phyloP scores from a whole-genome alignment of 371 early-diverging fungal genomes.

The Mortierella polycephala region DNA sequence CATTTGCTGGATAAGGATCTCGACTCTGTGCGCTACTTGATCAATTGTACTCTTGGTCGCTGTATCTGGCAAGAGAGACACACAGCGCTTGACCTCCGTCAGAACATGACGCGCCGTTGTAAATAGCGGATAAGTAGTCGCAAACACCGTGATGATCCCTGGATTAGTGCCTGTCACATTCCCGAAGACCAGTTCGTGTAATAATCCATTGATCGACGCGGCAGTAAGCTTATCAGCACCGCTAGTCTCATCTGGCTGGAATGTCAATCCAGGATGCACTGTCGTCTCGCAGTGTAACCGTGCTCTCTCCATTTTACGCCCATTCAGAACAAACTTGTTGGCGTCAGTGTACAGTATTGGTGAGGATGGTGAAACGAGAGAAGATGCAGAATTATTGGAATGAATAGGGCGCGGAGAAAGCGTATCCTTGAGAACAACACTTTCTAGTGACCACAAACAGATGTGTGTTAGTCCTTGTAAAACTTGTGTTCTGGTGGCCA shows the following conservation, averaged over 20 bases:
- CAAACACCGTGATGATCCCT: constrained; percentile 59
- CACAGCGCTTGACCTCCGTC: constrained; percentile 62
- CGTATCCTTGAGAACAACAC: constrained; percentile 16
- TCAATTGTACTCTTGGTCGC: constrained; percentile 4
- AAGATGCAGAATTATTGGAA: constrained; percentile 24
- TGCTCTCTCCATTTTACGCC: constrained; percentile 36
- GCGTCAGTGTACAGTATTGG: constrained; percentile 6
- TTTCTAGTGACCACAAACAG: constrained; percentile 25
- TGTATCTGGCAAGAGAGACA: constrained; percentile 51
- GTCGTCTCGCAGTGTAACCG: constrained; percentile 61
- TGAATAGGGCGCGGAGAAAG: constrained; percentile 15
- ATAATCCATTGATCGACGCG: constrained; percentile 71
- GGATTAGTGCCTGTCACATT: constrained; percentile 34
- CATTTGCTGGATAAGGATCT: constrained; percentile 42
- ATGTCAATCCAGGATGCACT: constrained; percentile 64
- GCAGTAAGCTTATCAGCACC: constrained; percentile 56
- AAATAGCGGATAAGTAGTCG: constrained; percentile 69
- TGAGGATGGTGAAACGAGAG: constrained; percentile 31
- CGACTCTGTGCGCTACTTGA: constrained; percentile 7
- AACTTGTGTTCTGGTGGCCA: not conserved
- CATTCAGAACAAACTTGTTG: constrained; percentile 9
- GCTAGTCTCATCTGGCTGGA: constrained; percentile 18
- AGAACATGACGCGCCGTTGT: constrained; percentile 62
- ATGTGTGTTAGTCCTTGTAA: too few relatives aligned
- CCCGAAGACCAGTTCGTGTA: constrained; percentile 72